Evolutionary conservation across 2,329 filamentous ascomycete species (phyloP).

Genomic region (Neopestalotiopsis rosae): DNA sequence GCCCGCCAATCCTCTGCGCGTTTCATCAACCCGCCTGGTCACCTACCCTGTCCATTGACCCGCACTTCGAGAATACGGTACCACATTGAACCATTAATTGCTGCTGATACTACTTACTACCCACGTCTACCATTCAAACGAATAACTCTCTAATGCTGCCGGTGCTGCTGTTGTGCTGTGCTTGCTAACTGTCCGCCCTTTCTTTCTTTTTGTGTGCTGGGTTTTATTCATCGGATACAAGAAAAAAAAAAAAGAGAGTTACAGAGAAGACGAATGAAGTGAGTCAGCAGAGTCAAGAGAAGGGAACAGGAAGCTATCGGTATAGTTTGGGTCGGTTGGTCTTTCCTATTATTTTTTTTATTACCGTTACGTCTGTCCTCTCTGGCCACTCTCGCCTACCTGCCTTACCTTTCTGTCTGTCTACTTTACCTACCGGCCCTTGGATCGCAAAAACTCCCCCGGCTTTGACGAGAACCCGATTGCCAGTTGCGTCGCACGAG

Average conservation of each 20-base stretch:
- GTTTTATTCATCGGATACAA: not conserved
- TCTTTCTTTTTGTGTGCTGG: not conserved
- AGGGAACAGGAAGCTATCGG: too few relatives aligned
- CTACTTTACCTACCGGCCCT: too few relatives aligned
- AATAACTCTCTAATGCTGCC: not conserved
- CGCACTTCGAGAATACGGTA: not conserved
- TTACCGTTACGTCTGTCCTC: too few relatives aligned
- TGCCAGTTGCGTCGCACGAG: too few relatives aligned
- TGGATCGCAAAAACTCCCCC: too few relatives aligned
- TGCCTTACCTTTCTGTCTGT: too few relatives aligned
- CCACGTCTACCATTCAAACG: not conserved
- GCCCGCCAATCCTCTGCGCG: constrained; percentile 5
- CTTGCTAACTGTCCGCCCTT: not conserved
- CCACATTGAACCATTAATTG: not conserved
- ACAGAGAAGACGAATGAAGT: too few relatives aligned
- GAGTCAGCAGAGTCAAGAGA: too few relatives aligned
- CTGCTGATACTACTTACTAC: not conserved
- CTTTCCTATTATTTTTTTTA: too few relatives aligned
- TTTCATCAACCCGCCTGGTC: not conserved
- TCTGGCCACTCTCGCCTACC: too few relatives aligned
- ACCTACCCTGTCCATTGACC: constrained; percentile 11
- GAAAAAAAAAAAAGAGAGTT: not conserved
- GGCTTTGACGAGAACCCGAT: too few relatives aligned
- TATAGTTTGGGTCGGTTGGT: too few relatives aligned
- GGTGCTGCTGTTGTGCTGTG: not conserved